Percentiles rank a stretch among this genome's conserved stretches.
Conservation (phyloP, 2,329 filamentous ascomycete species). For the Trichoderma koningiopsis region DNA sequence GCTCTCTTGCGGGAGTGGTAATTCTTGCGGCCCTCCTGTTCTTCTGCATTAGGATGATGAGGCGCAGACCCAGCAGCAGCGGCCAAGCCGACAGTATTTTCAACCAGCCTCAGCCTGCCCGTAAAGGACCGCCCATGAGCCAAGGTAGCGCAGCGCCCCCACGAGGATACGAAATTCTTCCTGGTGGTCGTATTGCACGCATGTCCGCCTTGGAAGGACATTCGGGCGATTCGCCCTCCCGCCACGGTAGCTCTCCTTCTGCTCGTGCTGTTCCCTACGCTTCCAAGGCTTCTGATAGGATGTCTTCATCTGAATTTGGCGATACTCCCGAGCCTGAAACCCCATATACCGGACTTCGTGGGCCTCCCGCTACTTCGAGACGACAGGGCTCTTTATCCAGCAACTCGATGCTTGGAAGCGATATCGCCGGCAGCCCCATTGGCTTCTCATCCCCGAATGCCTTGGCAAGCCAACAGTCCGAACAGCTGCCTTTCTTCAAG, state of each 20-base stretch:
- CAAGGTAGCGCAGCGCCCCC: slow-evolving; percentile 43
- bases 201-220: slow-evolving; percentile 92
- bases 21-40: slow-evolving; percentile 71
- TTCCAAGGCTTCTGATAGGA: slow-evolving; percentile 53
- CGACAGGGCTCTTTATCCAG: slow-evolving; percentile 90
- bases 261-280: slow-evolving; percentile 49
- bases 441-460: slow-evolving; percentile 84
- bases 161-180: slow-evolving; percentile 71
- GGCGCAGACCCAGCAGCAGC: slow-evolving; percentile 56
- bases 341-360: slow-evolving; percentile 58
- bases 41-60: slow-evolving; percentile 58
- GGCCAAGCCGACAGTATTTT: slow-evolving; percentile 71
- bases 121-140: slow-evolving; percentile 49
- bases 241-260: slow-evolving; percentile 48
- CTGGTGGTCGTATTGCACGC: slow-evolving; percentile 85
- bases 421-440: slow-evolving; percentile 70
- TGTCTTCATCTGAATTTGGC: slow-evolving; percentile 70
- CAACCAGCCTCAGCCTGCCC: slow-evolving; percentile 83
- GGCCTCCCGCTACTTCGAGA: slow-evolving; percentile 62
- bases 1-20: slow-evolving; percentile 70
- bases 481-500: slow-evolving; percentile 95
- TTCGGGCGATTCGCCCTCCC: slow-evolving; percentile 61
- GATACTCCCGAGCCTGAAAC: slow-evolving; percentile 71
- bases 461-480: slow-evolving; percentile 84
- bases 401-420: slow-evolving; percentile 71